phyloP scores from a whole-genome alignment of 257 asterid species.

The Buddleja alternifolia region DNA sequence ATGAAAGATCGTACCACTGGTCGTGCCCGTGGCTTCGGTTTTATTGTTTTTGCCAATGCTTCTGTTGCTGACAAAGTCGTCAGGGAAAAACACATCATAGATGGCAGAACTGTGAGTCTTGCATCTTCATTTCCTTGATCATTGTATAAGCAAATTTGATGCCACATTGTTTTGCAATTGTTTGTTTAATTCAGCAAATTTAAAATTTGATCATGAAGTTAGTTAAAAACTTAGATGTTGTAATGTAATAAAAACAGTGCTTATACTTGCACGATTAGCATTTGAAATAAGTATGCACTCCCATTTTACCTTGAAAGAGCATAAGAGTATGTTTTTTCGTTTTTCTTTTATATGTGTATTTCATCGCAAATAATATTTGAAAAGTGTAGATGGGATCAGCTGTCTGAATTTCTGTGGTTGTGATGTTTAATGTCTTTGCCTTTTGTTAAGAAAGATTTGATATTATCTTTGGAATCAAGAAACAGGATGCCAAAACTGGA shows the following conservation, averaged over 20 bases:
- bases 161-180: not conserved
- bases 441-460: conserved; percentile 12
- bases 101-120: conserved; percentile 54
- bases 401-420: not conserved
- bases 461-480: conserved; percentile 4
- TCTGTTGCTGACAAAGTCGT: conserved; percentile 58
- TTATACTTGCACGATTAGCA: not conserved
- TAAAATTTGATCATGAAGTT: not conserved
- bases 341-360: not conserved
- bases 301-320: not conserved
- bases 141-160: conserved; percentile 1
- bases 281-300: not conserved
- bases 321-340: not conserved
- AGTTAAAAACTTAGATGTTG: not conserved
- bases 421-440: conserved; percentile 9
- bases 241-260: not conserved
- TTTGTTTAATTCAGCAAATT: not conserved
- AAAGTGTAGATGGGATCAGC: not conserved
- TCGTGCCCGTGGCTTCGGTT: conserved; percentile 66
- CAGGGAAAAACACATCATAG: conserved; percentile 52
- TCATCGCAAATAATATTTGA: not conserved
- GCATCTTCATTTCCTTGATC: not conserved
- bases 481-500: not conserved
- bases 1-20: conserved; percentile 62
- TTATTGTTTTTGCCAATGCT: conserved; percentile 50